Conservation (phyloP, 352 stramenopile genomes). For the Peronospora farinosa region DNA sequence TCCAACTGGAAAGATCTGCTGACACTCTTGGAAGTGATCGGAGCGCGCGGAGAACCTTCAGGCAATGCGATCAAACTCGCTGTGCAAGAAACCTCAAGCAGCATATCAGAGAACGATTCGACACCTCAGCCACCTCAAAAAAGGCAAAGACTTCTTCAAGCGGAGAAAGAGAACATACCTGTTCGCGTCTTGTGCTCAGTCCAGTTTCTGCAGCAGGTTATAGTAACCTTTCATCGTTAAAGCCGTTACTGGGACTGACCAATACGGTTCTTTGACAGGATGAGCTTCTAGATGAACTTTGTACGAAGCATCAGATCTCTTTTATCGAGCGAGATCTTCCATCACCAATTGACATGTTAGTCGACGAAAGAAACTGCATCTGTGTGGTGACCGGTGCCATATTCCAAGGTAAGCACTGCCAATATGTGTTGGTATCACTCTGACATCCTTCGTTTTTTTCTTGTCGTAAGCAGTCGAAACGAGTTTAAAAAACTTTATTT, state of each 20-base stretch:
- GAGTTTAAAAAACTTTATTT: constrained; percentile 46
- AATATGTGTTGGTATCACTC: background rate
- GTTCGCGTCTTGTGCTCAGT: constrained; percentile 44
- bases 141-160: constrained; percentile 17
- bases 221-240: constrained; percentile 1
- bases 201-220: constrained; percentile 36
- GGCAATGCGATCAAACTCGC: background rate
- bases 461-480: constrained; percentile 26
- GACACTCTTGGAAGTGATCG: constrained; percentile 14
- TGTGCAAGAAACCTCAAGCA: background rate
- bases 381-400: constrained; percentile 30
- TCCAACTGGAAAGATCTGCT: constrained; percentile 38
- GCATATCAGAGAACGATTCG: constrained; percentile 2
- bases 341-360: constrained; percentile 45
- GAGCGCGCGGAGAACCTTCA: background rate
- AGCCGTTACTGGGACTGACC: background rate
- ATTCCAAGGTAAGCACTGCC: constrained; percentile 34
- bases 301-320: constrained; percentile 42
- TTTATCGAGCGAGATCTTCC: constrained; percentile 60
- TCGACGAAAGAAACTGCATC: constrained; percentile 63
- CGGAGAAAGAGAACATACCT: constrained; percentile 14
- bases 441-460: background rate
- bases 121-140: constrained; percentile 14
- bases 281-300: constrained; percentile 55
- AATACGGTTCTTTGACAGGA: constrained; percentile 30